These are phyloP conservation scores for Rhizopogon hawkerae DNA, from an alignment of 1,284 basidiomycete species.

Conservation along the genomic window DNA sequence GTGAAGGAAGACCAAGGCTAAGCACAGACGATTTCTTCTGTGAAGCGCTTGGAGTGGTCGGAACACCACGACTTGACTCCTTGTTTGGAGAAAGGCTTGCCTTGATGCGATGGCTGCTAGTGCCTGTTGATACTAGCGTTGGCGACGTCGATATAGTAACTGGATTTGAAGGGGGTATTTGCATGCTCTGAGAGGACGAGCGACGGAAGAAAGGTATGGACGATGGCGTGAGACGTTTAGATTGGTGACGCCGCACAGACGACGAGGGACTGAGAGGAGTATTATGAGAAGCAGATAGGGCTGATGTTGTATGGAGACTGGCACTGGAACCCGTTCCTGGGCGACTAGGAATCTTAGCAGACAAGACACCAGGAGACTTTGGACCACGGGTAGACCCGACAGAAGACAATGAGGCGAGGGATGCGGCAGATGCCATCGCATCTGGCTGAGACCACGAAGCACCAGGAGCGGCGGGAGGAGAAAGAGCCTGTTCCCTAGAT, in stretches of 20 bases:
- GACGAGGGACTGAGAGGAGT: slow-evolving; percentile 64
- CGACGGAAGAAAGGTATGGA: slow-evolving; percentile 95
- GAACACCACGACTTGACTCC: slow-evolving; percentile 44
- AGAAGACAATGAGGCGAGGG: slow-evolving; percentile 65
- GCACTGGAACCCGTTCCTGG: slow-evolving; percentile 66
- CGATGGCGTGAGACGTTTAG: slow-evolving; percentile 82
- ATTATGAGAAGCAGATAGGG: slow-evolving; percentile 39
- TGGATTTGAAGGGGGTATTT: slow-evolving; percentile 38
- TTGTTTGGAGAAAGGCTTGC: slow-evolving; percentile 43
- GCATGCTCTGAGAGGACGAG: slow-evolving; percentile 83
- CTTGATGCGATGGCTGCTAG: slow-evolving; percentile 32
- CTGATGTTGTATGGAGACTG: slow-evolving; percentile 52
- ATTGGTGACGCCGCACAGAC: slow-evolving; percentile 56
- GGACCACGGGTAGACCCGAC: slow-evolving; percentile 51
- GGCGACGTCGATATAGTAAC: slow-evolving; percentile 42
- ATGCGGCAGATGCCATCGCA: slow-evolving; percentile 68
- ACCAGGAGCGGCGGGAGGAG: slow-evolving; percentile 34
- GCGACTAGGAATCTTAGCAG: slow-evolving; percentile 47
- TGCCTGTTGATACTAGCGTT: slow-evolving; percentile 36
- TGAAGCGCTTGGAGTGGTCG: slow-evolving; percentile 46
- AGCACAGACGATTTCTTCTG: slow-evolving; percentile 72
- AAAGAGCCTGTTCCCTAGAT: slow-evolving; percentile 53
- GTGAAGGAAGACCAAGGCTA: slow-evolving; percentile 68
- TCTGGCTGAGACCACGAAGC: slow-evolving; percentile 62
- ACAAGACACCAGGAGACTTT: slow-evolving; percentile 30